phyloP scores from a whole-genome alignment of 768 basidiomycete genomes.

The Fomitopsis pulvina region DNA sequence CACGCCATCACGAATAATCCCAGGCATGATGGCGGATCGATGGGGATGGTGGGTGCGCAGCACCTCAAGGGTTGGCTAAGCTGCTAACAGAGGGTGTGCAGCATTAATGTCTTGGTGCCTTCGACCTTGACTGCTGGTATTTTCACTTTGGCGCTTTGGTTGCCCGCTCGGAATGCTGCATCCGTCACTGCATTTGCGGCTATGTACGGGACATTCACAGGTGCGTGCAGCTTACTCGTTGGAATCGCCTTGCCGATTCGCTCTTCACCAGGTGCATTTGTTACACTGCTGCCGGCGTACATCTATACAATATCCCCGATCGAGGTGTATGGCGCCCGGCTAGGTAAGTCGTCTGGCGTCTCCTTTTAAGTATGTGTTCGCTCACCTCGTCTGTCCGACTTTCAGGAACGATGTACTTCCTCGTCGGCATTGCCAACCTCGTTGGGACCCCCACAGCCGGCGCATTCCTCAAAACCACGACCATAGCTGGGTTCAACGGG shows the following conservation, averaged over 20 bases:
- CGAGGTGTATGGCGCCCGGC: conserved; percentile 23
- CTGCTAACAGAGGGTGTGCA: conserved; percentile 3
- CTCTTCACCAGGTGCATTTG: conserved; percentile 19
- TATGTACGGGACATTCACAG: conserved; percentile 25
- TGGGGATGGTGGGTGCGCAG: neutral
- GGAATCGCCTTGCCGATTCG: too few species aligned
- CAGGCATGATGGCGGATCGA: conserved; percentile 24
- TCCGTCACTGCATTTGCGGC: conserved; percentile 24
- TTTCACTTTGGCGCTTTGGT: conserved; percentile 24
- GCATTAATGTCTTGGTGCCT: conserved; percentile 24
- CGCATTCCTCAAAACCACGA: conserved; percentile 20
- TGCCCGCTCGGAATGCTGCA: conserved; percentile 17
- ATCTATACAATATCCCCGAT: conserved; percentile 25
- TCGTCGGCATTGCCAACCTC: conserved; percentile 24
- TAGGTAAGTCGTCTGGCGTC: conserved; percentile 17
- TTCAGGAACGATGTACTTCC: conserved; percentile 24
- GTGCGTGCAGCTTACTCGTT: too few species aligned
- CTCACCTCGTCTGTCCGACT: neutral
- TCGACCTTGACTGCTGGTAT: conserved; percentile 18
- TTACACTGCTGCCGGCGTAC: conserved; percentile 25
- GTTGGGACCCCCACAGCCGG: conserved; percentile 29
- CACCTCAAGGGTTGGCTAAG: neutral
- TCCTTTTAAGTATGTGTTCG: neutral
- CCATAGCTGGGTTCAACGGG: conserved; percentile 19
- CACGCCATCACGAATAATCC: conserved; percentile 22